Percentiles rank a stretch among this genome's conserved stretches.
Conservation (phyloP, 768 basidiomycete genomes). For the Pholiota conissans region DNA sequence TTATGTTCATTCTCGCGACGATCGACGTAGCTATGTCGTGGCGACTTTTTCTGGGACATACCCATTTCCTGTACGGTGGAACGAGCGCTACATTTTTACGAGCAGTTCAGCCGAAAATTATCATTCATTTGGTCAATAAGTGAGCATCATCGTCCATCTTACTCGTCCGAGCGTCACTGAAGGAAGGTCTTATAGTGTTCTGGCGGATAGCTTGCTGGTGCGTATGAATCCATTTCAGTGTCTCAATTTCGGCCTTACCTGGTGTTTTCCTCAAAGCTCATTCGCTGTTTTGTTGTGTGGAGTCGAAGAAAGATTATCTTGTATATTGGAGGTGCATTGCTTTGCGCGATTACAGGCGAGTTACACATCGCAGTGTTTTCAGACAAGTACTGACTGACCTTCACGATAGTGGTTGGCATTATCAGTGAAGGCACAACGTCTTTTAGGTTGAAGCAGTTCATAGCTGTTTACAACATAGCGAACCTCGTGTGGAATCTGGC, state of each 20-base stretch:
- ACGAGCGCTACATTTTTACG: neutral
- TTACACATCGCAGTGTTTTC: neutral
- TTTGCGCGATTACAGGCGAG: neutral
- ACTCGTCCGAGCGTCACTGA: neutral
- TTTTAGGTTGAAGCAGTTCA: neutral
- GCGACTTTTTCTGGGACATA: neutral
- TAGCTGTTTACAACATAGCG: neutral
- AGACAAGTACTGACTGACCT: no score
- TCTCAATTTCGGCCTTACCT: neutral
- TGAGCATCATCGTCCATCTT: neutral
- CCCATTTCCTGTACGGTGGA: neutral
- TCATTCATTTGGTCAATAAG: neutral
- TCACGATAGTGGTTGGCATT: neutral
- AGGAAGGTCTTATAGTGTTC: no score
- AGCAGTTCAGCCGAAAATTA: neutral
- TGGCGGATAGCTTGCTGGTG: neutral
- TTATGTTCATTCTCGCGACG: neutral
- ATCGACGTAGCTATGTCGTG: neutral
- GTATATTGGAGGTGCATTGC: neutral
- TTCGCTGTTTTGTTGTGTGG: constrained; percentile 3
- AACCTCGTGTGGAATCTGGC: neutral
- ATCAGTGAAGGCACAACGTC: neutral
- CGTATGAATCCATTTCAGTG: neutral
- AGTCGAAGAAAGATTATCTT: neutral
- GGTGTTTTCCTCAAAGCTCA: neutral